Evolutionary conservation across 352 stramenopile species (phyloP), one percentile per base, ranked within the genome.

Genomic region (Phytophthora crassamura): DNA sequence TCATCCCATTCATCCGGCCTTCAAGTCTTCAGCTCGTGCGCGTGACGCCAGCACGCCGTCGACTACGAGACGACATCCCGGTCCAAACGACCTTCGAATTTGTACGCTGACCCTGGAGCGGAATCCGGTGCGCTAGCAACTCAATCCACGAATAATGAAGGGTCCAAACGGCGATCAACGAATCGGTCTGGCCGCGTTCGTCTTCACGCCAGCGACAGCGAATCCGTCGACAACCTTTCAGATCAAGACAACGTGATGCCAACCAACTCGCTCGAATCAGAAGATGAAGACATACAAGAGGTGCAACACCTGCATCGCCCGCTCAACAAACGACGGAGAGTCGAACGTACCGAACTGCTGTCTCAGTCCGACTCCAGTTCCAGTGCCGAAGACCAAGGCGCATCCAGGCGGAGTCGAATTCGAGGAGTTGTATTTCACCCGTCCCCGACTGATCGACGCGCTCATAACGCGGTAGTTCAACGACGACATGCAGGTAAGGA

Each of bases 401-500:
- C 12, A 1, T n/a, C 0, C 39, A 42, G 15, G 11, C 2, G 15
- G 5, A 38, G 15, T 9, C 33, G 28, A 4, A 41, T 11, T 6
- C 28, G 38, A 9, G 32, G 53, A 1, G 40, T 51, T 7, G 30
- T 49, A 5, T 62, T 62, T 5, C 54, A 53, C 5, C 54, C 54
- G 2, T 62, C 54, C 3, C 20, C 42, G 12, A 48, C 54, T 0
- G 54, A 62, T 28, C 33, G 33, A 8, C 12, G 4, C 0, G 54
- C 7, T 1, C 32, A 53, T 15, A 7, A 28, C 7, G 34, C 54
- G 0, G 20, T 62, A 4, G 54, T 61, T 1, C 41, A 32, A 45
- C 33, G 25, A 3, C 43, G 45, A 15, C 55, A 64, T 35, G 32
- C 22, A 64, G 55, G 55, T 50, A 64, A 56, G 55, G 43, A 39